Conservation (phyloP, 768 basidiomycete genomes). For the Hydnum rufescens region DNA sequence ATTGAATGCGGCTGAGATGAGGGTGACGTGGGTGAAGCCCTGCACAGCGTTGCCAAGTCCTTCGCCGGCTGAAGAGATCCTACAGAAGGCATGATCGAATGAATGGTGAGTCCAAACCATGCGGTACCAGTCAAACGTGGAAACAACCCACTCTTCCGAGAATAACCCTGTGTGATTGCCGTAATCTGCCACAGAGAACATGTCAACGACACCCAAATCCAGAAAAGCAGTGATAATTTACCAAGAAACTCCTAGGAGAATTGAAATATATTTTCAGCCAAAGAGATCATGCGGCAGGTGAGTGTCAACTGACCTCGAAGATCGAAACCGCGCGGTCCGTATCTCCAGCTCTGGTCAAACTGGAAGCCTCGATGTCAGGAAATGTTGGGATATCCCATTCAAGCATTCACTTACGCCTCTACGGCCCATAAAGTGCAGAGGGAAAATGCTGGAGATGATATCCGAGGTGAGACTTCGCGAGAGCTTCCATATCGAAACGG, state of each 20-base stretch:
- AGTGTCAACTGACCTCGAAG: slow-evolving; percentile 51
- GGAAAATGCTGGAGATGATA: slow-evolving; percentile 35
- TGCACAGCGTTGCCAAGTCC: slow-evolving; percentile 78
- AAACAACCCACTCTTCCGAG: slow-evolving; percentile 35
- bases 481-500: background rate
- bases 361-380: slow-evolving; percentile 1
- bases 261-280: background rate
- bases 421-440: slow-evolving; percentile 32
- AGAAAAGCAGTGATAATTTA: too few relatives aligned
- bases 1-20: slow-evolving; percentile 10
- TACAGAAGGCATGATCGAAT: background rate
- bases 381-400: background rate
- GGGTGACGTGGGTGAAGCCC: slow-evolving; percentile 39
- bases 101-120: background rate
- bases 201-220: background rate
- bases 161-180: slow-evolving; percentile 18
- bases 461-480: background rate
- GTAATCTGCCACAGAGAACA: background rate
- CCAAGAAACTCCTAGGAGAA: slow-evolving; percentile 31
- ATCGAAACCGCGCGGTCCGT: slow-evolving; percentile 63
- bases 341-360: slow-evolving; percentile 63
- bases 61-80: slow-evolving; percentile 4
- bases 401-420: slow-evolving; percentile 1
- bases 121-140: background rate
- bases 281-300: background rate